Evolutionary conservation across 805 yeast genomes (phyloP).

Genomic region (Metschnikowia noctiluminum): DNA sequence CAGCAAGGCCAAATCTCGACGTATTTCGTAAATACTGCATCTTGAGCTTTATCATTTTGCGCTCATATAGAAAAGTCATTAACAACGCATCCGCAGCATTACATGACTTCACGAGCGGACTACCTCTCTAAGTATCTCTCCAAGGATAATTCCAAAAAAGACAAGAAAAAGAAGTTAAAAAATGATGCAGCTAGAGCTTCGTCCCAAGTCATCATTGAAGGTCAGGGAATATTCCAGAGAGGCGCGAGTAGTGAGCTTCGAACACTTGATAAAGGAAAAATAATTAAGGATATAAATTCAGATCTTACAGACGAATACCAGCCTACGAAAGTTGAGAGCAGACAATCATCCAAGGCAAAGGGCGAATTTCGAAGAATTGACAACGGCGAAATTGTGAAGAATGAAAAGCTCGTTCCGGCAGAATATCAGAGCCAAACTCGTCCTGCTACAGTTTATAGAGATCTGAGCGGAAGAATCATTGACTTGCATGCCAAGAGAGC

Average conservation of each 20-base stretch:
- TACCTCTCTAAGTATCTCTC: constrained; percentile 31
- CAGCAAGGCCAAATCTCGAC: no score
- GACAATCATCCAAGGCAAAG: constrained; percentile 10
- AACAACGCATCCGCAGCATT: not conserved
- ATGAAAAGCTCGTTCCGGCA: not conserved
- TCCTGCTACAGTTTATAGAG: constrained; percentile 44
- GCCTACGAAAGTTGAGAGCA: constrained; percentile 22
- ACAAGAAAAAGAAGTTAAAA: constrained; percentile 15
- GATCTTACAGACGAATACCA: constrained; percentile 20
- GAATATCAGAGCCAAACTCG: constrained; percentile 2
- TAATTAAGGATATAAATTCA: not conserved
- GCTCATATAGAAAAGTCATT: not conserved
- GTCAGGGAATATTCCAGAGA: constrained; percentile 5
- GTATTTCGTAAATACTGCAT: not conserved
- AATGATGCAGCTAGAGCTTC: not conserved
- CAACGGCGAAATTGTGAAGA: constrained; percentile 17
- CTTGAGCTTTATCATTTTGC: not conserved
- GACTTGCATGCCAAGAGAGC: constrained; percentile 18
- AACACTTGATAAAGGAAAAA: not conserved
- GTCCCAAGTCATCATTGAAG: constrained; percentile 11
- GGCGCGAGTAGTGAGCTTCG: not conserved
- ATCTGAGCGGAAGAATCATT: constrained; percentile 28
- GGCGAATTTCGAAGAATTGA: constrained; percentile 40
- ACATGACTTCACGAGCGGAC: constrained; percentile 26
- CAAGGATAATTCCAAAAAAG: constrained; percentile 16